Evolutionary conservation across 1,284 basidiomycete species (phyloP).

Genomic region (Rhodotorula sp.): DNA sequence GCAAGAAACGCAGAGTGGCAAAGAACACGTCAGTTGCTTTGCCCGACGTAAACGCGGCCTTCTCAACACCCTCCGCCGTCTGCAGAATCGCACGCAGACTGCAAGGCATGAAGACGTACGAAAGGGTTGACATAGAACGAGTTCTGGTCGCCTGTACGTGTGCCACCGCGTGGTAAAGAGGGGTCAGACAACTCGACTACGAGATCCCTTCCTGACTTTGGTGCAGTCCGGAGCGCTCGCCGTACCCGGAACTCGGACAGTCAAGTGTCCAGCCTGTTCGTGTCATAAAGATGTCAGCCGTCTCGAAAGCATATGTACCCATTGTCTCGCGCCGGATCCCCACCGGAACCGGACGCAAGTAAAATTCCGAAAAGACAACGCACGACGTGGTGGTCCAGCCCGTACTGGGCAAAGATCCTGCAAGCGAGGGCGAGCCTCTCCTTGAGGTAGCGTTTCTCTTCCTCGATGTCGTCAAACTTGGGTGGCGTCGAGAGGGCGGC

Average conservation of each 20-base stretch:
- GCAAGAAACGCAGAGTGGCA: background rate
- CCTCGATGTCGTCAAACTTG: constrained; percentile 51
- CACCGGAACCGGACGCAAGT: no score
- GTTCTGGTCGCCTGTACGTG: background rate
- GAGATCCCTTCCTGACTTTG: background rate
- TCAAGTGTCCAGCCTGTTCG: constrained; percentile 52
- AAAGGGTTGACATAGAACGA: constrained; percentile 46
- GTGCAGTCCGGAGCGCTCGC: constrained; percentile 10
- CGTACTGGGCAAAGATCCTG: constrained; percentile 58
- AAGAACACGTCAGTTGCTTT: background rate
- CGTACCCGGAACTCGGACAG: constrained; percentile 57
- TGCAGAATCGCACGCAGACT: constrained; percentile 46
- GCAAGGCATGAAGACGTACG: constrained; percentile 21
- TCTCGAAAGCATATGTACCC: no score
- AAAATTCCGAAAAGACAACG: background rate
- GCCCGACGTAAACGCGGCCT: no score
- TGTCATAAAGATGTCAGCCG: background rate
- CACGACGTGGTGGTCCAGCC: constrained; percentile 58
- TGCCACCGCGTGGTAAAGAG: no score
- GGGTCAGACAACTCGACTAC: no score
- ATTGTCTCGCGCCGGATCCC: no score
- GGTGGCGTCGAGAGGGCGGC: constrained; percentile 39
- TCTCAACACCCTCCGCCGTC: background rate
- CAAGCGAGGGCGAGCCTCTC: constrained; percentile 58
- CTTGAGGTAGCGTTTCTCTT: constrained; percentile 57